phyloP scores from a whole-genome alignment of 2,329 filamentous ascomycete species.

The Fusarium virguliforme region DNA sequence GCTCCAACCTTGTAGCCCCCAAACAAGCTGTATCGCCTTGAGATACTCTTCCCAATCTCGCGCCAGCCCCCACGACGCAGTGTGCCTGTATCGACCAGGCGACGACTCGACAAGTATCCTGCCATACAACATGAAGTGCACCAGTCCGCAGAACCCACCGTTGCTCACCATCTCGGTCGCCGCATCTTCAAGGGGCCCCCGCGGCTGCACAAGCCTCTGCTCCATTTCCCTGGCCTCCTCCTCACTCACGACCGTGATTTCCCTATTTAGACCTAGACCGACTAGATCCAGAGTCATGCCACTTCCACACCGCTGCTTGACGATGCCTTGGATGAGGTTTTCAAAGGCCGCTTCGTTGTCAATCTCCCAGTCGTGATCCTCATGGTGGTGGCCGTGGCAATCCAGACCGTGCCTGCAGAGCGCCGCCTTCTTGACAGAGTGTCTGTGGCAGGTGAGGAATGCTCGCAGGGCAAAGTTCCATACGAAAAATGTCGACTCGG shows the following conservation, averaged over 20 bases:
- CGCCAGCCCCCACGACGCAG: background rate
- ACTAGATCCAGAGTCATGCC: background rate
- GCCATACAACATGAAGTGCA: constrained; percentile 15
- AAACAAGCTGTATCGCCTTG: background rate
- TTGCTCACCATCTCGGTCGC: background rate
- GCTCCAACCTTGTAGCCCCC: background rate
- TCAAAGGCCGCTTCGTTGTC: background rate
- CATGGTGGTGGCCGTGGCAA: background rate
- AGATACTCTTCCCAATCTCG: background rate
- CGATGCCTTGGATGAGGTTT: background rate
- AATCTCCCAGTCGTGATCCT: background rate
- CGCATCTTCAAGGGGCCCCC: background rate
- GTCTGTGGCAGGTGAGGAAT: background rate
- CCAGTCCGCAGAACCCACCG: constrained; percentile 15
- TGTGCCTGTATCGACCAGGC: background rate
- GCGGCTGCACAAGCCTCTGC: background rate
- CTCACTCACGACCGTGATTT: background rate
- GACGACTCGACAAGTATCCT: background rate
- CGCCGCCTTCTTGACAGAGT: too few species aligned
- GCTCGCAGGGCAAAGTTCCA: constrained; percentile 7
- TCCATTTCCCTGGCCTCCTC: background rate
- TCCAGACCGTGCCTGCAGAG: background rate
- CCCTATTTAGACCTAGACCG: background rate
- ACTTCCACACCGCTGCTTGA: background rate
- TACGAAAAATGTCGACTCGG: background rate